Conservation (phyloP, 768 basidiomycete species). For the Agaricus sinodeliciosus region DNA sequence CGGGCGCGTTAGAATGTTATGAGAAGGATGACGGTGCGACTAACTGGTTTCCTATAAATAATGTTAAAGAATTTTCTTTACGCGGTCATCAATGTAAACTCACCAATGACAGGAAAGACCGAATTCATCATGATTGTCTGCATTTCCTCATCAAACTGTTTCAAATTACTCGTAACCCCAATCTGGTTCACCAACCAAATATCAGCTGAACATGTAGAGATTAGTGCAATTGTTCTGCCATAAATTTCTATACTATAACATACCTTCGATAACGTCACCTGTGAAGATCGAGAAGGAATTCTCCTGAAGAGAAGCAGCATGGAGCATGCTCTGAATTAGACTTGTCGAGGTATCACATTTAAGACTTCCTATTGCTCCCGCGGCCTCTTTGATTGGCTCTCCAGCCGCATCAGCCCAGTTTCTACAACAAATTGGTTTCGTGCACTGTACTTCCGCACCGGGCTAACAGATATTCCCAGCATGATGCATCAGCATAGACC, state of each 20-base stretch:
- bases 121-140: slow-evolving; percentile 30
- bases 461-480: slow-evolving; percentile 21
- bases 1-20: background rate
- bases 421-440: slow-evolving; percentile 59
- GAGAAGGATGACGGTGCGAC: slow-evolving; percentile 10
- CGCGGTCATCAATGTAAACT: background rate
- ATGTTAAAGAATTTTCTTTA: background rate
- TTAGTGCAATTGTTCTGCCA: background rate
- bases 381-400: slow-evolving; percentile 30
- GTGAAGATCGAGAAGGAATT: slow-evolving; percentile 53
- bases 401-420: slow-evolving; percentile 35
- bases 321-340: slow-evolving; percentile 45
- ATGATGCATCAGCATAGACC: background rate
- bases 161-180: slow-evolving; percentile 37
- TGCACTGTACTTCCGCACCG: slow-evolving; percentile 50
- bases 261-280: slow-evolving; percentile 59
- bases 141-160: slow-evolving; percentile 41
- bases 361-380: slow-evolving; percentile 40
- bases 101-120: slow-evolving; percentile 47
- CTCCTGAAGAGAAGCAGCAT: slow-evolving; percentile 29
- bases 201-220: background rate
- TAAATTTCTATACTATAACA: background rate
- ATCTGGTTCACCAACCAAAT: slow-evolving; percentile 18
- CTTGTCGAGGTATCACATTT: slow-evolving; percentile 47
- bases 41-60: slow-evolving; percentile 41